phyloP scores from a whole-genome alignment of 2,329 filamentous ascomycete species.

The Sarocladiaceae sp. region DNA sequence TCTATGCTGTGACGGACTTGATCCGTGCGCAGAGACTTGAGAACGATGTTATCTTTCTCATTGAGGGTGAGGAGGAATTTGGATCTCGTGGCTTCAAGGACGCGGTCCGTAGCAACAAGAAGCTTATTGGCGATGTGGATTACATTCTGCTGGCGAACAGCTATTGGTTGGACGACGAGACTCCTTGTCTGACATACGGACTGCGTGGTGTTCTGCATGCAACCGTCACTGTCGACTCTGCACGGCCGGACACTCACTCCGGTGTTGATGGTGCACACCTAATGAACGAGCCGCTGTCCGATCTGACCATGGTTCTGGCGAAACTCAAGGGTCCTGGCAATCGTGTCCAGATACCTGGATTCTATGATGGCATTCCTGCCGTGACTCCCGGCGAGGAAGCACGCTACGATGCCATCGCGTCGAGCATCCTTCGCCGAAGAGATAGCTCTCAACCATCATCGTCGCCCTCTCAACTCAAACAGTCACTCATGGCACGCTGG shows the following conservation, averaged over 20 bases:
- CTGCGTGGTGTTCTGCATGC: constrained; percentile 91
- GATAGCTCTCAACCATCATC: constrained; percentile 26
- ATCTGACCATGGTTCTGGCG: constrained; percentile 78
- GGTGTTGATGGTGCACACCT: constrained; percentile 94
- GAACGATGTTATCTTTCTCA: constrained; percentile 88
- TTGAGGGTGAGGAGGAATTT: constrained; percentile 95
- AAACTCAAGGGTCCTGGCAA: constrained; percentile 79
- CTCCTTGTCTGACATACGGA: constrained; percentile 92
- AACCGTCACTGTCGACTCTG: constrained; percentile 81
- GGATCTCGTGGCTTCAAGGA: constrained; percentile 88
- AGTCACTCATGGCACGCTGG: constrained; percentile 89
- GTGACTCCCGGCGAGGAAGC: constrained; percentile 71
- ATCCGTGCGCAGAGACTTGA: constrained; percentile 77
- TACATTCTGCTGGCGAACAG: constrained; percentile 96
- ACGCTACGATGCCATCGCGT: constrained; percentile 79
- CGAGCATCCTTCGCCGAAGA: constrained; percentile 63
- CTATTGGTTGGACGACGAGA: constrained; percentile 96
- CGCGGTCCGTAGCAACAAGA: constrained; percentile 74
- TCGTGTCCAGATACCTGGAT: constrained; percentile 77
- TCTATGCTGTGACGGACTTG: constrained; percentile 90
- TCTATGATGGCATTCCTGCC: constrained; percentile 80
- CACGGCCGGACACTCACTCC: constrained; percentile 84
- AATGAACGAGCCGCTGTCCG: constrained; percentile 87
- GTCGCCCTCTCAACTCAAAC: constrained; percentile 66
- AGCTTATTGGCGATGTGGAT: constrained; percentile 83